Evolutionary conservation across 1,284 basidiomycete species (phyloP), one percentile per base, ranked within the genome.

Genomic region (Apiotrichum laibachii): DNA sequence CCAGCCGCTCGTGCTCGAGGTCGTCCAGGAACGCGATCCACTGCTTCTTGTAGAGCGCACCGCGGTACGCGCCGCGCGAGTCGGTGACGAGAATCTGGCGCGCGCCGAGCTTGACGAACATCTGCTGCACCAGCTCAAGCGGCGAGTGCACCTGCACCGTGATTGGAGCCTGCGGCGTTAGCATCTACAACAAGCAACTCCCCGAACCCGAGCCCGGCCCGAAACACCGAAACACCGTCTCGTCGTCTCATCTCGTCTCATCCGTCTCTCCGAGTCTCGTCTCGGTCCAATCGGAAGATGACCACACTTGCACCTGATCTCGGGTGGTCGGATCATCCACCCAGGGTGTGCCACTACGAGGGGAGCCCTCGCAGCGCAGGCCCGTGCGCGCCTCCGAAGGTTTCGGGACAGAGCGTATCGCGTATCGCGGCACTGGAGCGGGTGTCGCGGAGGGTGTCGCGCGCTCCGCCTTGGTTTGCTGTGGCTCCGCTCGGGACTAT

Each of bases 101-200:
- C n/a, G 89, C 88, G 0, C 93, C 93, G 16, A 96, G 84, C 76
- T 95, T 95, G 61, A 87, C 87, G 69, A 96, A 96, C 70, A 93
- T 84, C 72, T 92, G 89, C 69, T 96, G 93, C 1, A 96, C 84
- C 56, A 95, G 83, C 75, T 95, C 90, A 60, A 94, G 81, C 1
- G 92, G 90, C 12, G 90, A 88, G 72, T 92, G 88, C 1, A 85
- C 85, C 65, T 86, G 86, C 21, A 93, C 84, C 0, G 87, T 91
- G 66, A 94, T 81, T 0, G 92, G 92, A 1, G 90, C 88, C 87
- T 91, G 59, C 34, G 18, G 26, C n/a, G 34, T 50, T 40, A 31
- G 50, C 63, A 51, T 47, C 21, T 21, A 11, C 10, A 21, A 2
- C 19, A 11, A n/a, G 43, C 43, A 13, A 8, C 21, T 5, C 21